phyloP scores from a whole-genome alignment of 2,329 filamentous ascomycete genomes.

The Alternaria postmessia region DNA sequence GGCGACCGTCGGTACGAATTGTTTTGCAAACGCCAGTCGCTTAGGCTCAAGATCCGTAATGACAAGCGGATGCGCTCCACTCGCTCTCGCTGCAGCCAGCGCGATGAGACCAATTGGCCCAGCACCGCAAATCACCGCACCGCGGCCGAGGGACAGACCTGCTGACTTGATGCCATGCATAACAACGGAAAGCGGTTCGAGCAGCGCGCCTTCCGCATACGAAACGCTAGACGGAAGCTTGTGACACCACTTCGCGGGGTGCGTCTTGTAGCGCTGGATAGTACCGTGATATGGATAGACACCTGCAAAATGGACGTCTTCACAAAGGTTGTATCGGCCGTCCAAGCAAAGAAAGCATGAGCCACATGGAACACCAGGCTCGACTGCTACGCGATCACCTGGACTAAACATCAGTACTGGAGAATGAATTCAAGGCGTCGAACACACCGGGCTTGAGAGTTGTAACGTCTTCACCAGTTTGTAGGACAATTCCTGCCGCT shows the following conservation, averaged over 20 bases:
- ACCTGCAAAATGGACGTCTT: conserved; percentile 67
- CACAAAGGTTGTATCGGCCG: conserved; percentile 71
- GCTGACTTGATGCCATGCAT: conserved; percentile 67
- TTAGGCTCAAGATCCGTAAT: conserved; percentile 68
- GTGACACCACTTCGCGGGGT: conserved; percentile 64
- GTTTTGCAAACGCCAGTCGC: conserved; percentile 65
- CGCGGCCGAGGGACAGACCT: conserved; percentile 63
- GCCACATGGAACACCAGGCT: conserved; percentile 71
- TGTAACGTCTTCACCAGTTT: conserved; percentile 64
- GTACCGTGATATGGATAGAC: conserved; percentile 69
- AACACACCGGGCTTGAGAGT: conserved; percentile 57
- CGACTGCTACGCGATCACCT: conserved; percentile 72
- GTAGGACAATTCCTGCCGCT: conserved; percentile 67
- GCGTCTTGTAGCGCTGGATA: conserved; percentile 68
- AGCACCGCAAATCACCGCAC: conserved; percentile 64
- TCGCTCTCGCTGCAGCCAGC: conserved; percentile 67
- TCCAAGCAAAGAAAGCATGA: conserved; percentile 66
- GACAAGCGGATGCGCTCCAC: conserved; percentile 69
- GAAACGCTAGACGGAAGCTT: conserved; percentile 63
- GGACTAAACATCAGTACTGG: background rate
- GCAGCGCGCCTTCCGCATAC: conserved; percentile 67
- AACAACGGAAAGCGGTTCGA: conserved; percentile 71
- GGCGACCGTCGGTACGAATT: conserved; percentile 62
- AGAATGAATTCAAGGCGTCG: background rate
- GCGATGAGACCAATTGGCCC: conserved; percentile 71